Percentiles rank a stretch among this genome's conserved stretches.
phyloP scores from a whole-genome alignment of 2,329 filamentous ascomycete species.

The Aspergillus niger region DNA sequence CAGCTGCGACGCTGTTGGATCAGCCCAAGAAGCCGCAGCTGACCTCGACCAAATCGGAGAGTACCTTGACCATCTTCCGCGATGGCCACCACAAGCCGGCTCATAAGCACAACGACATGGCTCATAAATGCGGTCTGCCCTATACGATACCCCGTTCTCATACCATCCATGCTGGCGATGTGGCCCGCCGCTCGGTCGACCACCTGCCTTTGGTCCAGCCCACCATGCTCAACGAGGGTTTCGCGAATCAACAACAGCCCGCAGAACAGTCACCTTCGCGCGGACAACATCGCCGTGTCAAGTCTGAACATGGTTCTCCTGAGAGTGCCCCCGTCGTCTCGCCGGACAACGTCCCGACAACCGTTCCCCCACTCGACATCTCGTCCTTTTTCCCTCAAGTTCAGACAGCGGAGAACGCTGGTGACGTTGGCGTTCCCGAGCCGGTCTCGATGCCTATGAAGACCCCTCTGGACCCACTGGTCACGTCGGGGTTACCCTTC shows the following conservation, averaged over 20 bases:
- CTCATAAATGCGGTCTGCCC: slow-evolving; percentile 63
- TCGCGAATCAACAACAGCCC: slow-evolving; percentile 25
- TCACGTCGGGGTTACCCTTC: slow-evolving; percentile 40
- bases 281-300: slow-evolving; percentile 40
- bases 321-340: slow-evolving; percentile 36
- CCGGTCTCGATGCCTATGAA: slow-evolving; percentile 32
- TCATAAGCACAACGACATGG: slow-evolving; percentile 65
- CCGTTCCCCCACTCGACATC: slow-evolving; percentile 33
- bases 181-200: slow-evolving; percentile 55
- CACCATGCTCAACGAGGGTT: slow-evolving; percentile 34
- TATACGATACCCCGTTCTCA: slow-evolving; percentile 63
- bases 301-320: slow-evolving; percentile 52
- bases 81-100: slow-evolving; percentile 67
- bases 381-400: slow-evolving; percentile 34
- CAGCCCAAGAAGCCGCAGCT: slow-evolving; percentile 57
- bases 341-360: slow-evolving; percentile 28
- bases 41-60: slow-evolving; percentile 60
- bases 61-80: slow-evolving; percentile 61
- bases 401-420: slow-evolving; percentile 28
- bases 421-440: slow-evolving; percentile 21
- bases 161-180: slow-evolving; percentile 50
- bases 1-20: slow-evolving; percentile 47
- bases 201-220: slow-evolving; percentile 49
- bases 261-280: slow-evolving; percentile 33
- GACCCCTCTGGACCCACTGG: slow-evolving; percentile 35